A percentile compares a stretch with the other conserved stretches of the same genome.
phyloP scores from a whole-genome alignment of 2,329 filamentous ascomycete species.

The Dactylellina sp. region DNA sequence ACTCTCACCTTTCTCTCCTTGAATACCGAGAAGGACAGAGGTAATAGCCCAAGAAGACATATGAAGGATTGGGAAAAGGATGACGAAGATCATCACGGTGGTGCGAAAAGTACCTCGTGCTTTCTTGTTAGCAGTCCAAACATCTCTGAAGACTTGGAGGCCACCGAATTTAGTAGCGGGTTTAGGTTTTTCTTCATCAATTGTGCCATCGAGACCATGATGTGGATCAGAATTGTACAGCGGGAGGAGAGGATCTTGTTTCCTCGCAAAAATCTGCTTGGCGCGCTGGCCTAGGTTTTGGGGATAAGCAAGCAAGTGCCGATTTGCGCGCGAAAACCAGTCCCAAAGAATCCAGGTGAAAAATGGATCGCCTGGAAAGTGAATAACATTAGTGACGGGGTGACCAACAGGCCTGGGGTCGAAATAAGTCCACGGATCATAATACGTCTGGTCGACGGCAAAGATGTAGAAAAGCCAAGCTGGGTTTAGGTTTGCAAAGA shows the following conservation, averaged over 20 bases:
- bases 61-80: conserved; percentile 36
- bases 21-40: conserved; percentile 14
- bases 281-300: background rate
- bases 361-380: too few relatives aligned
- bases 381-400: too few relatives aligned
- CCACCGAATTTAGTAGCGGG: background rate
- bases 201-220: background rate
- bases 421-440: too few relatives aligned
- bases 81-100: conserved; percentile 5
- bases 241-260: background rate
- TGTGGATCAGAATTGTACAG: background rate
- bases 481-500: too few relatives aligned
- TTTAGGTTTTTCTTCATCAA: background rate
- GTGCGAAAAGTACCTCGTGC: background rate
- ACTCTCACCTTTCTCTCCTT: conserved; percentile 11
- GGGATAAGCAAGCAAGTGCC: too few relatives aligned
- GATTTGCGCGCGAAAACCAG: too few relatives aligned
- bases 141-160: background rate
- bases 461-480: too few relatives aligned
- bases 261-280: background rate
- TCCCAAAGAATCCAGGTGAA: too few relatives aligned
- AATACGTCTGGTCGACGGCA: too few relatives aligned
- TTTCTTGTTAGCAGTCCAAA: conserved; percentile 6
- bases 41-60: conserved; percentile 34
- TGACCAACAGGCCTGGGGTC: too few relatives aligned